phyloP scores from a whole-genome alignment of 1,139 yeast species.

The Magnusiomyces fungicola region DNA sequence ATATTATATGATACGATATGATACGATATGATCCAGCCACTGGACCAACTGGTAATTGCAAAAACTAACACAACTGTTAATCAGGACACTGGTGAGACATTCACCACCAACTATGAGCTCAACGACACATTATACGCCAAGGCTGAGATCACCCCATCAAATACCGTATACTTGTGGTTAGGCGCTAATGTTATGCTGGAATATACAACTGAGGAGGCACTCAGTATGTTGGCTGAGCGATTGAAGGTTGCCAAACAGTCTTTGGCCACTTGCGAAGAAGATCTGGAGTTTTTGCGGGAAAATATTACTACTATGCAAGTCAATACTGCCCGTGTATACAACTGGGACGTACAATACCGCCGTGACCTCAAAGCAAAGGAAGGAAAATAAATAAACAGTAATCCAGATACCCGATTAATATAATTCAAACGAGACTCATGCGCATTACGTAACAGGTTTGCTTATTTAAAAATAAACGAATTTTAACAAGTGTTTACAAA shows the following conservation, averaged over 20 bases:
- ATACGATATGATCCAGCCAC: no score
- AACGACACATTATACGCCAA: constrained; percentile 87
- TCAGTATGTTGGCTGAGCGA: constrained; percentile 56
- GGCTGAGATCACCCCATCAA: constrained; percentile 58
- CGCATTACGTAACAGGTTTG: no score
- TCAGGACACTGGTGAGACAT: constrained; percentile 36
- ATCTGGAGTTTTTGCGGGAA: constrained; percentile 79
- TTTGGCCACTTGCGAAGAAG: constrained; percentile 61
- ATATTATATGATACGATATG: no score
- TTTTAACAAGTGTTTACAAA: no score
- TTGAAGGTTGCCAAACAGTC: constrained; percentile 56
- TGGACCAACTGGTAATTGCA: constrained; percentile 15
- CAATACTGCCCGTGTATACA: constrained; percentile 88
- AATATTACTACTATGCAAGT: constrained; percentile 98
- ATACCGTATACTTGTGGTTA: constrained; percentile 78
- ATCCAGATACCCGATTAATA: no score
- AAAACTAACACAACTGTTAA: no score
- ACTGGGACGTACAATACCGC: constrained; percentile 96
- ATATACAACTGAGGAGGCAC: constrained; percentile 84
- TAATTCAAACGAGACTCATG: no score
- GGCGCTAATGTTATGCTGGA: constrained; percentile 97
- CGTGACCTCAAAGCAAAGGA: no score
- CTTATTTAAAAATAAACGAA: no score
- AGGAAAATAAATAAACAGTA: no score
- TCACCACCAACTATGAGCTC: constrained; percentile 76